Conservation (phyloP, 2,329 filamentous ascomycete species). For the Chalaropsis thielavioides region DNA sequence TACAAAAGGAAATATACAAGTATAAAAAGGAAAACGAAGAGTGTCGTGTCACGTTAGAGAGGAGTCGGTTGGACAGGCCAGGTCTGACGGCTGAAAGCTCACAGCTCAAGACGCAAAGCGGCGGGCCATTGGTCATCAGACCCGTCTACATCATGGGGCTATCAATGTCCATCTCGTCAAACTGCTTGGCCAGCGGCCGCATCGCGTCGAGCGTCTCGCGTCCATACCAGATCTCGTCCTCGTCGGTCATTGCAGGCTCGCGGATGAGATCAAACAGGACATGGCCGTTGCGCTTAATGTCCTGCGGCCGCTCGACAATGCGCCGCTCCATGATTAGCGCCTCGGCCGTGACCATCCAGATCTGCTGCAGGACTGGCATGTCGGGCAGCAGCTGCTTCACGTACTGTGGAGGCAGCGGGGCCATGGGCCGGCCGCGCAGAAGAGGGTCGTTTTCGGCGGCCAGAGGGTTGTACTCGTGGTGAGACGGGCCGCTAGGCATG, state of each 20-base stretch:
- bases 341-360: constrained; percentile 50
- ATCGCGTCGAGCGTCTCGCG: constrained; percentile 39
- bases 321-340: constrained; percentile 44
- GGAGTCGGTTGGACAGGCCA: too few species aligned
- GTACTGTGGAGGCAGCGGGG: constrained; percentile 36
- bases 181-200: constrained; percentile 35
- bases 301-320: constrained; percentile 42
- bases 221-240: constrained; percentile 51
- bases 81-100: too few species aligned
- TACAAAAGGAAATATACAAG: constrained; percentile 1
- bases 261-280: constrained; percentile 50
- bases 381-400: constrained; percentile 38
- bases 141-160: constrained; percentile 8
- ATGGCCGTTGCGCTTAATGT: constrained; percentile 49
- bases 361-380: constrained; percentile 42
- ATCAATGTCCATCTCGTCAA: constrained; percentile 31
- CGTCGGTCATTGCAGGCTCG: constrained; percentile 42
- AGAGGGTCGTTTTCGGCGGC: constrained; percentile 6
- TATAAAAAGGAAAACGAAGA: neutral
- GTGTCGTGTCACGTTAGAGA: neutral
- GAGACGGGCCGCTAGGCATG: neutral
- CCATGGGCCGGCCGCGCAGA: constrained; percentile 46
- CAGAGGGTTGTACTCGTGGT: constrained; percentile 10
- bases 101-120: neutral
- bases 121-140: neutral